A percentile compares a stretch with the other conserved stretches of the same genome.
Conservation (phyloP, 768 basidiomycete genomes). For the Clitopilus hobsonii region DNA sequence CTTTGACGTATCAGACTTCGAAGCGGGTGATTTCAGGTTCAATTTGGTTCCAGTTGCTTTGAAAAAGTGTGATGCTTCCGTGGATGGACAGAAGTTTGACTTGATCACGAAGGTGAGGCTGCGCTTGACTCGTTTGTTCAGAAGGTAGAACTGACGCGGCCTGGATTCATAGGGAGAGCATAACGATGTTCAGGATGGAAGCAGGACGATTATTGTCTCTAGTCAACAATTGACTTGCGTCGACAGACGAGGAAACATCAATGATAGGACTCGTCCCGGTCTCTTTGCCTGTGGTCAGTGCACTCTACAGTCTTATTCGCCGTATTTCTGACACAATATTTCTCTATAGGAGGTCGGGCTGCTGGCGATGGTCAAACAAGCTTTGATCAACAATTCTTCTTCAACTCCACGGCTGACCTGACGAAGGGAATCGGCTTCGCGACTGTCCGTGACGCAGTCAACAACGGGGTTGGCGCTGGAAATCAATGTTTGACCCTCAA, state of each 20-base stretch:
- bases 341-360: slow-evolving; percentile 18
- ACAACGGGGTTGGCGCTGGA: slow-evolving; percentile 19
- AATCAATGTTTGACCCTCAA: slow-evolving; percentile 20
- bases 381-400: slow-evolving; percentile 21
- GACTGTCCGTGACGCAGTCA: slow-evolving; percentile 14
- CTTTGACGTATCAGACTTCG: slow-evolving; percentile 14
- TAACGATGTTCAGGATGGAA: slow-evolving; percentile 16
- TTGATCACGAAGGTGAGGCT: slow-evolving; percentile 14
- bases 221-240: slow-evolving; percentile 17
- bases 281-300: slow-evolving; percentile 17
- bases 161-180: slow-evolving; percentile 10
- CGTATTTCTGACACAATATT: no score
- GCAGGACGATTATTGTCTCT: slow-evolving; percentile 14
- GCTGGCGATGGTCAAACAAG: slow-evolving; percentile 20
- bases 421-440: slow-evolving; percentile 18
- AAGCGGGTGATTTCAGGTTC: slow-evolving; percentile 16
- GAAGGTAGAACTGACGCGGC: not conserved
- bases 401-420: slow-evolving; percentile 14
- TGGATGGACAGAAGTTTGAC: slow-evolving; percentile 15
- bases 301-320: no score
- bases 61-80: slow-evolving; percentile 11
- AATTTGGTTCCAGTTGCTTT: slow-evolving; percentile 17
- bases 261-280: slow-evolving; percentile 17
- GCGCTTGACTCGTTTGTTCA: not conserved
- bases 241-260: slow-evolving; percentile 15